Base-by-base conservation (phyloP, 768 basidiomycete genomes). In the Lanmaoa pseudosensibilis region DNA sequence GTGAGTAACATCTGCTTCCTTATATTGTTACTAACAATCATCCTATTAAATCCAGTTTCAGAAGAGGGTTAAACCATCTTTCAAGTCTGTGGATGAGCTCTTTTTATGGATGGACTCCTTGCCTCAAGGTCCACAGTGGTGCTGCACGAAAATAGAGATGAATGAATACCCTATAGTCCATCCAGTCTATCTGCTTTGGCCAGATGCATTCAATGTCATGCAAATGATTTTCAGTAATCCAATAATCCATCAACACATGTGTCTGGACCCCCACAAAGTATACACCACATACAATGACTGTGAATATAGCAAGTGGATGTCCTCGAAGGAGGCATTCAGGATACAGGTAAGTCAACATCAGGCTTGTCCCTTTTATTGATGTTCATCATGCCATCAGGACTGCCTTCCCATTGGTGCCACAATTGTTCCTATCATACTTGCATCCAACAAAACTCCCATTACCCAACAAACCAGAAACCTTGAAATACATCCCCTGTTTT, bases 361-460 rank as follows among this genome's bases (percentile, higher is more conserved):
- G n/a, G 0, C 4, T 36, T 11, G 4, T 16, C 2, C 12, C 6
- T 1, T 15, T 36, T 48, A 21, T 19, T 15, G 4, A 23, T n/a
- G 34, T 21, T 48, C 21, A 48, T 34, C 4, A 5, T 10, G 3
- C 15, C 34, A 7, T 48, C 21, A 36, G 33, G 19, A 6, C 4
- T 0, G 4, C 0, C 46, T 47, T 47, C 33, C 46, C 3, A 3
- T 34, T 4, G 33, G 33, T 1, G 60, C 64, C 0, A 74, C 70
- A 0, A 56, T 75, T n/a, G 48, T 74, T 9, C 69, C 73, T 1
- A 59, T 65, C 0, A 63, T 75, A 11, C 50, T 65, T 1, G 67
- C 69, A 4, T 71, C 70, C 0, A 69, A 75, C 51, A 76, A 76
- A 48, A 74, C 73, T 8, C 65, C 65, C 21, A 65, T 76, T 15